Evolutionary conservation across 441 rosid species (phyloP), one percentile per base, ranked within the genome.

Genomic region (Syzygium syzygioides): DNA sequence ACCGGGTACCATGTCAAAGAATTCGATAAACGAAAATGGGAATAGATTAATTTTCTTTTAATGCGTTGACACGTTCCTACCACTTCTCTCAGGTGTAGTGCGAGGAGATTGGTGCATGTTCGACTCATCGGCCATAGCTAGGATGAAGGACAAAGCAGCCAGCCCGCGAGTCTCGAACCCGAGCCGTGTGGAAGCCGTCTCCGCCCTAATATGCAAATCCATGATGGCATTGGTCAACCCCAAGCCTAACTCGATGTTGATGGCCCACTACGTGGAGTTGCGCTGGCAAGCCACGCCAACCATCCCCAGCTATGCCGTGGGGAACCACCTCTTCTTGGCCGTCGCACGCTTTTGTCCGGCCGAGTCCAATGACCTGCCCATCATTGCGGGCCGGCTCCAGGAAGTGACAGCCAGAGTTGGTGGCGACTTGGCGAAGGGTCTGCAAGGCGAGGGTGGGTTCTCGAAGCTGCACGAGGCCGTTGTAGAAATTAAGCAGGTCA

Each of bases 181-280:
- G 85, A 90, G 93, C 4, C 86, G 93, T 4, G 93, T 93, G 3
- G 95, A 94, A 90, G 93, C 89, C 4, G 91, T 92, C 14, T 68
- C 87, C 13, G 90, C 93, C 25, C 87, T 93, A 11, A 30, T 62
- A n/a, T 62, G 71, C 37, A 62, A 62, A 62, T 62, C 71, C 34
- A 62, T 62, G 34, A 62, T n/a, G 71, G 71, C 71, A 62, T 34
- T 34, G 19, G 37, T 14, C 71, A 62, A 62, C 71, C 71, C 71
- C 71, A 62, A 62, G n/a, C 71, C 71, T 32, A 62, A 62, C 34
- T 17, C 37, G 37, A 62, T 62, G 71, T 62, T n/a, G 37, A 62
- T 62, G 71, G 71, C 34, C 71, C 71, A 62, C 71, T 62, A 62
- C 19, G 37, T n/a, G 71, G 34, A 62, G 37, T 62, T 62, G 71